Conservation (phyloP, 345 rosid species). For the Pistacia vera region DNA sequence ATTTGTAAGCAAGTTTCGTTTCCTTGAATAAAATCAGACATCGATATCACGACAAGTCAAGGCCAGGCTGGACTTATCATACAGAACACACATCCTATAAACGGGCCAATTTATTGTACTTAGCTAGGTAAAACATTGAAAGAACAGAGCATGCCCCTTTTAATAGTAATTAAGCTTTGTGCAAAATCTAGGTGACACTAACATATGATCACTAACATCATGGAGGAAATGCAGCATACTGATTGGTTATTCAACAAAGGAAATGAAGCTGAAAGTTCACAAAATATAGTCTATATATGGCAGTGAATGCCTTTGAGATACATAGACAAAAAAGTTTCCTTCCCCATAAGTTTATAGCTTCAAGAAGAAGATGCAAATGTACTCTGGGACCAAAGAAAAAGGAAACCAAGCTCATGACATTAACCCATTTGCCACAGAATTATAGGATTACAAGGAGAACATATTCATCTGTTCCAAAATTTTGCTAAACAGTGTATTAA, state of each 20-base stretch:
- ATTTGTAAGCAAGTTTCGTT: not conserved
- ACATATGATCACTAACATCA: not conserved
- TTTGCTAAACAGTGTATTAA: slow-evolving; percentile 4
- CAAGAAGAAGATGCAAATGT: slow-evolving; percentile 1
- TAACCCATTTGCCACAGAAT: not conserved
- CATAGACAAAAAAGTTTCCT: not conserved
- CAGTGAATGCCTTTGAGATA: not conserved
- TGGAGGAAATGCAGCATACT: not conserved
- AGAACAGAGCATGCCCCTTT: not conserved
- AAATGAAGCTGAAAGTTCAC: not conserved
- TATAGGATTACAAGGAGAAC: not conserved
- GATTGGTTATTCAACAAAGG: not conserved
- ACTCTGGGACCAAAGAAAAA: not conserved
- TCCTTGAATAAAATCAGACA: slow-evolving; percentile 5
- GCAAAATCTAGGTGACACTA: not conserved
- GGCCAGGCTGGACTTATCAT: not conserved
- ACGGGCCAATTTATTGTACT: not conserved
- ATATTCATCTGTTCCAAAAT: slow-evolving; percentile 1
- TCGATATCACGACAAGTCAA: not conserved
- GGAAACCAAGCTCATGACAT: not conserved
- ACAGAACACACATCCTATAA: not conserved
- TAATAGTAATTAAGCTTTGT: not conserved
- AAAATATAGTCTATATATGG: not conserved
- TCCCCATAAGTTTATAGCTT: not conserved
- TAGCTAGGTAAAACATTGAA: not conserved